Evolutionary conservation across 352 stramenopile genomes (phyloP), one percentile per base, ranked within the genome.

Genomic region (Pythium biforme): DNA sequence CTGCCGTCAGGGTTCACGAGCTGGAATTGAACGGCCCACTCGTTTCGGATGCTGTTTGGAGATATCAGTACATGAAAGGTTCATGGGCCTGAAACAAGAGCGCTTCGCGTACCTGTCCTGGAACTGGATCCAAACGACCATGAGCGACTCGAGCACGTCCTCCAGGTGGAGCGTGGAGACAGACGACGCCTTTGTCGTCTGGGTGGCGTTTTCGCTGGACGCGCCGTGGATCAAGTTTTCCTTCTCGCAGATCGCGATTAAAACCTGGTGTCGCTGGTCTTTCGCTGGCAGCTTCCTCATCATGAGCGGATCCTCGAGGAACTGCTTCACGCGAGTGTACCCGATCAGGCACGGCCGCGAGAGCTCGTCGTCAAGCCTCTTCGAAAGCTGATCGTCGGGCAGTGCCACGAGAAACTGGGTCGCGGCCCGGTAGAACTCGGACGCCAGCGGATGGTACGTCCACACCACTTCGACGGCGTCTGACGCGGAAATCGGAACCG

Each of bases 71-170:
- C n/a, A n/a, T n/a, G n/a, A n/a, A n/a, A n/a, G n/a, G n/a, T n/a
- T n/a, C n/a, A n/a, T n/a, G n/a, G n/a, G n/a, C n/a, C n/a, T n/a
- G n/a, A n/a, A n/a, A n/a, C n/a, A n/a, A n/a, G n/a, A n/a, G n/a
- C n/a, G n/a, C n/a, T n/a, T n/a, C n/a, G 59, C 69, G 11, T 74
- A 89, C 80, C 64, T 74, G 43, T 75, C 63, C 50, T 90, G 82
- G 51, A 79, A 74, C 33, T 87, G 78, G 46, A 88, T 71, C 86
- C 84, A 95, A 25, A 80, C 68, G 20, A 74, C 74, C 82, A 92
- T 92, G 12, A 92, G 50, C 48, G 71, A 71, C 31, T 91, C 79
- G 20, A 95, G 62, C 20, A 92, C 68, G 6, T 91, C 81, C 19
- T 94, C 81, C 1, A 95, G 48, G 25, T 77, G 76, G 40, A 91